A percentile compares a stretch with the other conserved stretches of the same genome.
phyloP scores from a whole-genome alignment of 2,329 filamentous ascomycete species.

The Pseudogymnoascus sp. region DNA sequence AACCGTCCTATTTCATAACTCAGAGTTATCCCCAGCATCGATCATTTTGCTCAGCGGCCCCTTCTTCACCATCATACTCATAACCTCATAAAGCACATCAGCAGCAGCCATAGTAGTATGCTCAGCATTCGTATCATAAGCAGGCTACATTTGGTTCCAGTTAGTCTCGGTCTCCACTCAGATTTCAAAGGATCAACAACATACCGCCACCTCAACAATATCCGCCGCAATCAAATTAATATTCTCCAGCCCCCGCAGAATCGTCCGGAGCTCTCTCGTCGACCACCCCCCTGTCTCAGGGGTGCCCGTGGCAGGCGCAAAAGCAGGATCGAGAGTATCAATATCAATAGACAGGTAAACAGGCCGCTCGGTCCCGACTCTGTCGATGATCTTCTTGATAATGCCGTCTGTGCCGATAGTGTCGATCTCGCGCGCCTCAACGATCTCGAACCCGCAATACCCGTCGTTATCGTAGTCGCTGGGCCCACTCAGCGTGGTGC shows the following conservation, averaged over 20 bases:
- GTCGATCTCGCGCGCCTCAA: slow-evolving; percentile 67
- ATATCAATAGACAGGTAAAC: slow-evolving; percentile 84
- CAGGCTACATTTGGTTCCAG: slow-evolving; percentile 34
- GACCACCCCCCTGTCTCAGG: slow-evolving; percentile 73
- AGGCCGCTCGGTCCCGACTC: slow-evolving; percentile 66
- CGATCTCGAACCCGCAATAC: slow-evolving; percentile 77
- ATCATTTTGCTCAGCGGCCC: slow-evolving; percentile 55
- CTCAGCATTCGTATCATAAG: slow-evolving; percentile 67
- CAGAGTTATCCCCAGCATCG: slow-evolving; percentile 12
- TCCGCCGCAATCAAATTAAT: slow-evolving; percentile 65
- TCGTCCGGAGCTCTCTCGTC: slow-evolving; percentile 65
- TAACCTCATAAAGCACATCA: slow-evolving; percentile 67
- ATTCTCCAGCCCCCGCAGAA: slow-evolving; percentile 60
- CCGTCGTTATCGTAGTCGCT: slow-evolving; percentile 81
- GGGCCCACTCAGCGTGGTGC: slow-evolving; percentile 71
- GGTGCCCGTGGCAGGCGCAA: slow-evolving; percentile 67
- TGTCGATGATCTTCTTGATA: slow-evolving; percentile 67
- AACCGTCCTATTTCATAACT: not conserved
- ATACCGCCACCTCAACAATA: slow-evolving; percentile 60
- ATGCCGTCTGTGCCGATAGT: slow-evolving; percentile 66
- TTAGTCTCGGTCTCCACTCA: not conserved
- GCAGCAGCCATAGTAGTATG: slow-evolving; percentile 68
- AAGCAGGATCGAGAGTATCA: slow-evolving; percentile 79
- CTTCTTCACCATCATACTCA: slow-evolving; percentile 76
- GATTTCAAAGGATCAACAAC: slow-evolving; percentile 25